Base-by-base conservation (phyloP, 495 filamentous ascomycete species). In the Xylaria nigripes region DNA sequence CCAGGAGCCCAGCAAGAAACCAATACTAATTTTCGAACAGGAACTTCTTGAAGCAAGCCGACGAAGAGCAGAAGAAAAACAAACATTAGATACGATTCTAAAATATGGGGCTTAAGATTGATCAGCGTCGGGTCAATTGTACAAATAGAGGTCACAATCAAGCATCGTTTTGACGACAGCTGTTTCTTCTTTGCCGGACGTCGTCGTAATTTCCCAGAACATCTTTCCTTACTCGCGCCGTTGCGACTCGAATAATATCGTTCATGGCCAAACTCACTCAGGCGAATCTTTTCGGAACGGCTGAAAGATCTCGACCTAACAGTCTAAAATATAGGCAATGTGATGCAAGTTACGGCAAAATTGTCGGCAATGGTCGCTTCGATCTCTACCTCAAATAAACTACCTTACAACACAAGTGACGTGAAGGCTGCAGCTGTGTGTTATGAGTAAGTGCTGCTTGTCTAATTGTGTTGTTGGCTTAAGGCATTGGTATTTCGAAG, bases 1-100 rank as follows among this genome's bases (percentile, higher is more conserved):
- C 40, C 52, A 36, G 32, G 51, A 25, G 32, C 58, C 24, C 57
- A 46, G 48, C 48, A 23, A 22, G 48, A 19, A 36, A 51, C 32
- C 24, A 44, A 54, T 50, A 59, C 71, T 77, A 59, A 72, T 60
- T 19, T 23, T 16, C 49, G 43, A 16, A 63, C 50, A 93, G 88
- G 79, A 84, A 91, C 51, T 93, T 92, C 70, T 60, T 93, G 61
- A 86, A 86, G 64, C 77, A 83, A 46, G 81, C 84, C 34, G 84
- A 89, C 49, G 76, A 68, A 21, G 83, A 84, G 53, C 81, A 84
- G 70, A 87, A 87, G 72, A 81, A 81, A 67, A 69, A 77, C 45
- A 81, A 83, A 64, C 81, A 85, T 69, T 86, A 83, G 55, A 61
- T 43, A 38, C 27, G 43, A 24, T 44, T 51, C 32, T 22, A 21